Conservation (phyloP, 805 yeast species). For the Brettanomyces custersianus region DNA sequence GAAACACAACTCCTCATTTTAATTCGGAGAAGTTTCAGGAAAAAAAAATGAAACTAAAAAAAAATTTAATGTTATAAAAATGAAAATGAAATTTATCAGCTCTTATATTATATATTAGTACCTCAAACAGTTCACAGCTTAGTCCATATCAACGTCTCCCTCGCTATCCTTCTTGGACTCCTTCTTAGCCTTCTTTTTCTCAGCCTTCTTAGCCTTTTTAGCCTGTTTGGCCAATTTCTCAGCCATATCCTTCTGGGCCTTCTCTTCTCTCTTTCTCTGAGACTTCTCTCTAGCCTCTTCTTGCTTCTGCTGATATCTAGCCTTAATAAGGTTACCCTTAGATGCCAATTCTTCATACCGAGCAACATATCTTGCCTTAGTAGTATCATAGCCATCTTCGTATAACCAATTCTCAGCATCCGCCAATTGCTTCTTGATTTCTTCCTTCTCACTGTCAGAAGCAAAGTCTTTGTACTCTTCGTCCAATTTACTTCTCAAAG, state of each 20-base stretch:
- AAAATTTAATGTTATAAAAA: no score
- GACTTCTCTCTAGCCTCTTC: constrained; percentile 90
- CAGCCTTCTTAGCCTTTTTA: constrained; percentile 27
- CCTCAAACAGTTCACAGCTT: no score
- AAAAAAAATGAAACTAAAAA: no score
- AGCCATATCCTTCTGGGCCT: constrained; percentile 9
- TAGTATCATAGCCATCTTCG: constrained; percentile 93
- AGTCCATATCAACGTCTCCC: constrained; percentile 2
- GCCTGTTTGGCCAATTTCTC: constrained; percentile 57
- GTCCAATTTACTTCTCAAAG: constrained; percentile 92
- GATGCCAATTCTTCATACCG: constrained; percentile 95
- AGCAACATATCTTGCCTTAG: constrained; percentile 95
- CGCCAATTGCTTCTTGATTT: constrained; percentile 60
- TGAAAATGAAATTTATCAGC: no score
- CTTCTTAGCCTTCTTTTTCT: constrained; percentile 23
- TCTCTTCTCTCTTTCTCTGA: constrained; percentile 71
- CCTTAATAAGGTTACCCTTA: constrained; percentile 89
- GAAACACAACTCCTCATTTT: no score
- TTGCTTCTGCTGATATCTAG: constrained; percentile 88
- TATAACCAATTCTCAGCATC: constrained; percentile 98
- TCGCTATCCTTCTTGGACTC: constrained; percentile 1
- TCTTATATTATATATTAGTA: no score
- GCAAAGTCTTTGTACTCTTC: constrained; percentile 87
- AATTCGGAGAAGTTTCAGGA: no score
- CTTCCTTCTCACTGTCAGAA: constrained; percentile 80